Evolutionary conservation across 2,329 filamentous ascomycete species (phyloP).

Genomic region (Coleophoma cylindrospora): DNA sequence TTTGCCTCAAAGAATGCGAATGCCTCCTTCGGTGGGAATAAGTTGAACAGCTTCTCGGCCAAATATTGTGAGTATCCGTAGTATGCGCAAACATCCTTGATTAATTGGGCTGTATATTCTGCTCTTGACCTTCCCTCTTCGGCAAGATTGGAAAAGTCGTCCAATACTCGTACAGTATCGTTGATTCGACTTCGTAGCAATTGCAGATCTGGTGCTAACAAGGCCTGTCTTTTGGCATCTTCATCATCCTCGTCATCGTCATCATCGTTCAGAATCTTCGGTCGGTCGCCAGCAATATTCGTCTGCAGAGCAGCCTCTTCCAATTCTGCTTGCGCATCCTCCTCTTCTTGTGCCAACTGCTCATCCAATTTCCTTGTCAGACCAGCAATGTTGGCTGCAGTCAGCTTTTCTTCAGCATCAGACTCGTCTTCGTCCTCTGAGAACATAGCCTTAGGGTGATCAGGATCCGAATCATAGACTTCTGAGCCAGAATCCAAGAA

Average conservation of each 20-base stretch:
- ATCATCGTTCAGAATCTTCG: constrained; percentile 55
- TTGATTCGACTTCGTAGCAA: constrained; percentile 84
- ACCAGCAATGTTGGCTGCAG: constrained; percentile 92
- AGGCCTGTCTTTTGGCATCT: constrained; percentile 52
- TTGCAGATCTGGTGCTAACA: constrained; percentile 84
- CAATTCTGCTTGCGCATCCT: constrained; percentile 79
- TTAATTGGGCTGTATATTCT: constrained; percentile 81
- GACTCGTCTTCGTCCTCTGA: constrained; percentile 92
- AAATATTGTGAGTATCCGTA: constrained; percentile 94
- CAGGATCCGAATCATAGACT: constrained; percentile 42
- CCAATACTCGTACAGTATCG: constrained; percentile 86
- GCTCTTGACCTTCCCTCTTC: constrained; percentile 77
- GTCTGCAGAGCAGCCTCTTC: constrained; percentile 84
- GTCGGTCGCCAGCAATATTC: constrained; percentile 78
- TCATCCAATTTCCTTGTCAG: constrained; percentile 80
- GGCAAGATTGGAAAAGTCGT: constrained; percentile 77
- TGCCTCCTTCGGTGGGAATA: constrained; percentile 89
- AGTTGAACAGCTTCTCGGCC: constrained; percentile 90
- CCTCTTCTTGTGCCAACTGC: constrained; percentile 71
- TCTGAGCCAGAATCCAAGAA: constrained; percentile 43
- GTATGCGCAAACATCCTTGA: constrained; percentile 92
- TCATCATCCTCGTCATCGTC: constrained; percentile 58
- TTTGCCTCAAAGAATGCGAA: constrained; percentile 99
- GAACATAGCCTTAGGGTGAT: constrained; percentile 69
- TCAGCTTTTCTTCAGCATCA: constrained; percentile 84